A percentile compares a stretch with the other conserved stretches of the same genome.
Evolutionary conservation across 2,329 filamentous ascomycete genomes (phyloP).

Genomic region (Aureobasidium sp.): DNA sequence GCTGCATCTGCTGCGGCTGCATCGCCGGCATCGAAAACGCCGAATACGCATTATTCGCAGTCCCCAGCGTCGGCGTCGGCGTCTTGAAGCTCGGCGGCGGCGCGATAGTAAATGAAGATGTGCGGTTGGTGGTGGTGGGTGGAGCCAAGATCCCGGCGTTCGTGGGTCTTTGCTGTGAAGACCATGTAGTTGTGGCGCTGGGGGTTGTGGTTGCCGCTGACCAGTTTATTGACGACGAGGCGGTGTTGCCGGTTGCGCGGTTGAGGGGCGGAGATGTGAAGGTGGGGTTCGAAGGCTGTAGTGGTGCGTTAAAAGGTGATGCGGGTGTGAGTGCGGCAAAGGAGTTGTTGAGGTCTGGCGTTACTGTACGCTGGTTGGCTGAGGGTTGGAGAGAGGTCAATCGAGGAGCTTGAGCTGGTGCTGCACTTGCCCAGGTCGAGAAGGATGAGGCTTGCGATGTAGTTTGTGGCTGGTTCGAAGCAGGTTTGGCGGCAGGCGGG

Average conservation of each 20-base stretch:
- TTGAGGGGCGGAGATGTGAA: constrained; percentile 20
- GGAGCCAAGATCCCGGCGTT: neutral
- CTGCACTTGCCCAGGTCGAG: constrained; percentile 36
- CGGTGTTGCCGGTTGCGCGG: constrained; percentile 22
- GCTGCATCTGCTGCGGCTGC: constrained; percentile 14
- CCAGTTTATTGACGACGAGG: constrained; percentile 47
- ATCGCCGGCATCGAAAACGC: neutral
- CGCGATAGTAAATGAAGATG: constrained; percentile 51
- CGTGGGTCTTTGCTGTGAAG: constrained; percentile 14
- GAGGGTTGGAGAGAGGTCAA: constrained; percentile 16
- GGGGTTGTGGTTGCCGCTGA: constrained; percentile 30
- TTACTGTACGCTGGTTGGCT: constrained; percentile 25
- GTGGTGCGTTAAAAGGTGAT: constrained; percentile 27
- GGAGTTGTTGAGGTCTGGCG: constrained; percentile 28
- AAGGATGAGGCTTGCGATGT: constrained; percentile 32
- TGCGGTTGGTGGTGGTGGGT: constrained; percentile 19
- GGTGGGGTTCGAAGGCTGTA: constrained; percentile 18
- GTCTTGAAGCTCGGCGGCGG: constrained; percentile 43
- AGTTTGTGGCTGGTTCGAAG: constrained; percentile 24
- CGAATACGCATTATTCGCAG: constrained; percentile 34
- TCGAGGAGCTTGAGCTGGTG: neutral
- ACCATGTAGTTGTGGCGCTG: constrained; percentile 13
- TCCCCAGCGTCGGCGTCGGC: constrained; percentile 32
- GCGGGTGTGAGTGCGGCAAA: constrained; percentile 31
- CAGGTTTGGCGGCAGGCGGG: constrained; percentile 28